Percentiles rank a stretch among this genome's conserved stretches.
Evolutionary conservation across 768 basidiomycete genomes (phyloP).

Genomic region (Kwoniella sp.): DNA sequence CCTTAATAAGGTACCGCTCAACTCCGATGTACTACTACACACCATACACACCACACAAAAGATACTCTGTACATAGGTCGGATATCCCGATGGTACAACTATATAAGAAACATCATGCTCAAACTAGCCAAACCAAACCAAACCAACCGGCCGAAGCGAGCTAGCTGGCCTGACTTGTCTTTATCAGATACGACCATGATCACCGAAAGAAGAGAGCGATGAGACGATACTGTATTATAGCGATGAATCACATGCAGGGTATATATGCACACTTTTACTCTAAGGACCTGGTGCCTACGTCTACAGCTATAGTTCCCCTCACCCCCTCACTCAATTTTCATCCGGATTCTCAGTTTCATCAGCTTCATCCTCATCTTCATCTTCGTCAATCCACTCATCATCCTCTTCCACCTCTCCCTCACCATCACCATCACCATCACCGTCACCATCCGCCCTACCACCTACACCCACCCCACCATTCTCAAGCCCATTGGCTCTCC

Average conservation of each 20-base stretch:
- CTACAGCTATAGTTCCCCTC: no score
- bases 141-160: background rate
- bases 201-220: no score
- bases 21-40: background rate
- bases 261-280: background rate
- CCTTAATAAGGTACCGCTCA: background rate
- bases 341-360: conserved; percentile 1
- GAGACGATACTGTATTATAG: no score
- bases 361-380: background rate
- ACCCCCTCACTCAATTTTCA: no score
- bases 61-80: background rate
- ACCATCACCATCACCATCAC: background rate
- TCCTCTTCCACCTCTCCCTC: conserved; percentile 12
- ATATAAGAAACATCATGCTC: no score
- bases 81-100: background rate
- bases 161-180: no score
- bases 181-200: no score
- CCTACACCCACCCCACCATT: no score
- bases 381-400: conserved; percentile 11
- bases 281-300: no score
- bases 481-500: background rate
- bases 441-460: no score
- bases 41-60: no score
- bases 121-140: no score
- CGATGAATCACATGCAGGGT: conserved; percentile 9